Base-by-base conservation (phyloP, 2,329 filamentous ascomycete species). In the Ceratocystis albifundus region DNA sequence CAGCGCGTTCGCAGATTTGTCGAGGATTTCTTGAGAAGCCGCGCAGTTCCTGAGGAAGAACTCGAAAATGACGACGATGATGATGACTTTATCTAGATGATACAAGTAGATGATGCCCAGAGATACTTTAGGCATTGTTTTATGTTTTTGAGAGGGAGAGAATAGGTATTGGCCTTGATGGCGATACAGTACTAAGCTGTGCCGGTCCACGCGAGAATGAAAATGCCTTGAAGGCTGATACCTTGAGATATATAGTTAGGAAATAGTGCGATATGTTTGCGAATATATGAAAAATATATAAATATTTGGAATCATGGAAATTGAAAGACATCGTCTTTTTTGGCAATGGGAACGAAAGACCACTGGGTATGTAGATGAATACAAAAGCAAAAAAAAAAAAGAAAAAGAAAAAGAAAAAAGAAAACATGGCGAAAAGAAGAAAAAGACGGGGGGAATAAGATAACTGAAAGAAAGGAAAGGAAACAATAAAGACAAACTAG, bases 1-100 rank as follows among this genome's bases (percentile, higher is more conserved):
- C 63, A 64, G 57, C 48, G 46, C 25, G 66, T 68, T 12, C 63
- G 64, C 36, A 48, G 50, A 25, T 68, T 63, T 36, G 59, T 68
- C 15, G 66, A 66, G 5, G 66, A 66, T 2, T 63, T 63, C 22
- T 61, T 68, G 7, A 28, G n/a, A 20, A 65, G 61, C 36, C 62
- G 66, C 3, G 66, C 66, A 15, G 65, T 59, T 32, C 57, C 12
- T 12, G 62, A 59, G n/a, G 66, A 65, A n/a, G 62, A 65, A 6
- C 62, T 65, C 20, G 65, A 65, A 12, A 55, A 65, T 45, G 57
- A 63, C 5, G 66, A 67, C n/a, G 57, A 67, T 25, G 66, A 65
- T 12, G 66, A 65, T 10, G 63, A 62, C 32, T 62, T 44, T 17
- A 28, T 62, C 4, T 44, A 46, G 20, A 20, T 17, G 1, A 20